Base-by-base conservation (phyloP, 768 basidiomycete species). In the Lentinula lateritia region DNA sequence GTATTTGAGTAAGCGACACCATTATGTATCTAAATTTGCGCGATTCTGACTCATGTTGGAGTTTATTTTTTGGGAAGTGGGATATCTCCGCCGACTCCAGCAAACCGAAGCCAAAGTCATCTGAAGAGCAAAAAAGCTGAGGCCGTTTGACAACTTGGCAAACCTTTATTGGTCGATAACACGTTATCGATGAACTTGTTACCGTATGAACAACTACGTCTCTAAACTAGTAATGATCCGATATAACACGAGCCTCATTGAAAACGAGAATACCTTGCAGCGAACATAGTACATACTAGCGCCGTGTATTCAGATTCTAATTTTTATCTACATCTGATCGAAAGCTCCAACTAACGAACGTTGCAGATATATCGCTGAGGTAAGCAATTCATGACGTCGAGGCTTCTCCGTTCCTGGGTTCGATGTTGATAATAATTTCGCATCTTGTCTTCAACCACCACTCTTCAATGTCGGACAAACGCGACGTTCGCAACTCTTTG, bases 401-500 rank as follows among this genome's bases (percentile, higher is more conserved):
- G 6, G 38, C 41, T 59, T n/a, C 41, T 20, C 38, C 18, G 28
- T 28, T 28, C 28, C 28, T 28, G 28, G 28, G 28, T 28, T 28
- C 2, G 28, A 28, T 3, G 28, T 28, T 28, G 28, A 23, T 8
- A 38, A 9, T 43, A 5, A 15, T 56, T 41, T 43, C 41, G 55
- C 28, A 28, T 56, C 50, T 62, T 41, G 60, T 45, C 63, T 61
- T 64, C 59, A 61, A 60, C 64, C 48, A 58, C 67, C 65, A 69
- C 72, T 66, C 73, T 77, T 69, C 45, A 77, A 77, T 58, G 41
- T 2, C 62, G 1, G 72, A 72, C 50, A 78, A 78, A 62, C 89
- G 92, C 76, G 90, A 92, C 74, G 85, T 92, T 54, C 85, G 85
- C 70, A 83, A 88, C 66, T 85, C 92, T 52, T 69, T 93, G 38